Evolutionary conservation across 2,329 filamentous ascomycete genomes (phyloP), one percentile per base, ranked within the genome.

Genomic region (Talaromyces sp.): DNA sequence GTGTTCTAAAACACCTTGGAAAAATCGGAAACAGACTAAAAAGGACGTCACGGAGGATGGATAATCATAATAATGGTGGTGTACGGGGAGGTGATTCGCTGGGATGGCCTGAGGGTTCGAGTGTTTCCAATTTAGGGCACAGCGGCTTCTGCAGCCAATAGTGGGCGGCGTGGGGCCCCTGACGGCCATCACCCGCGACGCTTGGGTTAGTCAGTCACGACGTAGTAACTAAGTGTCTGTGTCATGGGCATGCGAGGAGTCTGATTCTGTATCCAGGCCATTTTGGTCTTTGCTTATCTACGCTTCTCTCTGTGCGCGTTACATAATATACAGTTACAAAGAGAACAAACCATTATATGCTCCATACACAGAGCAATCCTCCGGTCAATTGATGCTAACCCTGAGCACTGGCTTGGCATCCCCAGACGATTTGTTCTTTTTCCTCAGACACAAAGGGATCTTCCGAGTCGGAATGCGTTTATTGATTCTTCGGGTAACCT

Each of bases 71-170:
- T 31, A 31, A 31, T 41, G 25, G 37, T 35, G 35, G 19, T 41
- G 61, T 39, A 45, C 33, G 61, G 45, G 31, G n/a, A 31, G 17
- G 25, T 35, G 56, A 58, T 58, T 58, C 56, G 56, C 37, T 39
- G 27, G 56, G n/a, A 59, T 59, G 37, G 56, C 35, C 25, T 27
- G 35, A 31, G 39, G 39, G 37, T 31, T 11, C 13, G 33, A 11
- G 15, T 58, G 64, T 65, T 65, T 65, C 64, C 64, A 56, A 59
- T 62, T 65, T 59, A 52, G 64, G 64, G 59, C 54, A 49, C 45
- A 54, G 41, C 43, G 62, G 41, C 59, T 61, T 39, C 43, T n/a
- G 25, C 52, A 41, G 59, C 64, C 64, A 66, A 66, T 66, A 25
- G 33, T 11, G n/a, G 35, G 43, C 64, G 59, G 17, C 41, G 22